Base-by-base conservation (phyloP, 257 asterid species). In the Fraxinus quadrangulata region DNA sequence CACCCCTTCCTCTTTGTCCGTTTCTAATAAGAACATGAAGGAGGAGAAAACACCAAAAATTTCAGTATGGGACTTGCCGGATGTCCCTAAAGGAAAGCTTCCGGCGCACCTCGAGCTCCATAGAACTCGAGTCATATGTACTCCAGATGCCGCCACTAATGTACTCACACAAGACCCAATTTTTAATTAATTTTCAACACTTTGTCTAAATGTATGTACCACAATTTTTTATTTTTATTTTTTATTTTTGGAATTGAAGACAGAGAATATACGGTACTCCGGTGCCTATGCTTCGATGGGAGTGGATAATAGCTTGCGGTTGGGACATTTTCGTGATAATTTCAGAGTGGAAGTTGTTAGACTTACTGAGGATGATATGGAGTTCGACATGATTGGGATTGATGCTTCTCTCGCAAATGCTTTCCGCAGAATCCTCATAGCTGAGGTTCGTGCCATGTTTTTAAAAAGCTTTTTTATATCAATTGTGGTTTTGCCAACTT, bases 381-480 rank as follows among this genome's bases (percentile, higher is more conserved):
- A 92, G 71, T 90, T 93, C 71, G 99, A 96, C 85, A 83, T 96
- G 95, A 82, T 96, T 80, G 99, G 99, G 31, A 87, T 92, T 73
- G 98, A 96, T 86, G 90, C 95, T 67, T 85, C 99, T 24, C 74
- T 96, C 75, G 99, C 95, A 30, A 96, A 96, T 71, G 97, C 99
- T 65, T 96, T 90, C 70, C 94, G 97, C 40, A 89, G 99, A 80
- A 96, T 96, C 56, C 98, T 96, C 73, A 89, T 96, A 69, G 83
- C 99, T 26, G 99, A 96, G 94, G 99, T 96, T 56, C 36, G 78
- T 12, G 1, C 26, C 65, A 0, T 14, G 23, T 33, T 23, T 19
- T 71, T 3, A 36, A 33, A 19, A 9, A 61, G 51, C 49, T 21
- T 2, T 31, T 54, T 11, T 34, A 1, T 16, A 72, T 72, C 28